Base-by-base conservation (phyloP, 257 asterid species). In the Solanum chiquidenum region DNA sequence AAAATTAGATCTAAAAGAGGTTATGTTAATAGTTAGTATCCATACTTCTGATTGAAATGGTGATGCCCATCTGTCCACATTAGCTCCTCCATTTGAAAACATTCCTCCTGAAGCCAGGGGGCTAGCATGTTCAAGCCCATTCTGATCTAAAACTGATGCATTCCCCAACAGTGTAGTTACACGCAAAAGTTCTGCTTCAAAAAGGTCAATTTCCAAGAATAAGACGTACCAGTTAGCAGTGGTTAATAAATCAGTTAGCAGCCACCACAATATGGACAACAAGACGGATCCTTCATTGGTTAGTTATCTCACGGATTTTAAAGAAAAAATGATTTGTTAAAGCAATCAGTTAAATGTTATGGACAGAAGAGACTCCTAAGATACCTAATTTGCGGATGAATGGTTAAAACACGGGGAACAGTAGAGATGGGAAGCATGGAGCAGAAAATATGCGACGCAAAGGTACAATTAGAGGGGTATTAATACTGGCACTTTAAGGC, bases 31-130 rank as follows among this genome's bases (percentile, higher is more conserved):
- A 94, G 99, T 96, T 92, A 95, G 98, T 94, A 97, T 97, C 98
- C 99, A 91, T 97, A 97, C 99, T 94, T 97, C 99, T 90, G 99
- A 95, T 93, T 95, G 99, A 92, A 95, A 94, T n/a, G 98, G 97
- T 90, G 99, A 93, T 86, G 95, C 93, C 99, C 99, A 93, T 95
- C 96, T 93, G 99, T 93, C 96, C 99, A 94, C 90, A 89, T 96
- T 96, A 94, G 99, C 98, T 95, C 99, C 99, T 94, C 96, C 98
- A 90, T 96, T 93, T 94, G 99, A 95, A 95, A 88, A 94, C 86
- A 95, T 83, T 92, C 99, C 98, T 94, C 98, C 99, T 88, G 99
- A 94, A 87, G 99, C 98, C 95, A 97, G 93, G 95, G 99, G 99
- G 98, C 98, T 96, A 87, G 98, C 97, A 92, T 93, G 98, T 94